Conservation (phyloP, 345 rosid genomes). For the Aurinia saxatilis region DNA sequence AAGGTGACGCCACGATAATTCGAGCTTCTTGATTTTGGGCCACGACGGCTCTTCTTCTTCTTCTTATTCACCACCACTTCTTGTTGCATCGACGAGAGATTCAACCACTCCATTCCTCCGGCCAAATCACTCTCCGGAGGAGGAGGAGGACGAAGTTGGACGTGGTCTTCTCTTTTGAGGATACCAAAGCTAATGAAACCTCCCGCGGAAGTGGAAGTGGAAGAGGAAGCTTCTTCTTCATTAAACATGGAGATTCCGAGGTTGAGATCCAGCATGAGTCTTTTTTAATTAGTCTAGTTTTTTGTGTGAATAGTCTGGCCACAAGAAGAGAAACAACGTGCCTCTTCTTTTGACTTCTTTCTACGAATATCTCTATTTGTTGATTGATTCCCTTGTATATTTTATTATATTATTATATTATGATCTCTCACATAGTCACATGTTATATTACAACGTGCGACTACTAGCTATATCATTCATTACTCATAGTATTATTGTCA, state of each 20-base stretch:
- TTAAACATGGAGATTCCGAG: conserved; percentile 1
- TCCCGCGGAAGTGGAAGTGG: no score
- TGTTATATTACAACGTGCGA: neutral
- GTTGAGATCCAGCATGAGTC: conserved; percentile 22
- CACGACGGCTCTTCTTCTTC: conserved; percentile 46
- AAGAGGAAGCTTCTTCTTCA: neutral
- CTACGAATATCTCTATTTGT: neutral
- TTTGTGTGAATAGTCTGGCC: no score
- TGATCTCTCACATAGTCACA: neutral
- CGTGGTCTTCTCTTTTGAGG: neutral
- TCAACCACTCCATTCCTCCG: conserved; percentile 13
- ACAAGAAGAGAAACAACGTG: no score
- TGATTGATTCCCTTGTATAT: neutral
- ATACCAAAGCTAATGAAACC: conserved; percentile 5
- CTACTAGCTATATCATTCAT: neutral
- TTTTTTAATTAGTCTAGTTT: no score
- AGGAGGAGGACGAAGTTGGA: neutral
- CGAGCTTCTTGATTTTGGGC: conserved; percentile 86
- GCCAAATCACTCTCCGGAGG: neutral
- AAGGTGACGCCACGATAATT: conserved; percentile 90
- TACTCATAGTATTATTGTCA: neutral
- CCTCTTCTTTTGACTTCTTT: conserved; percentile 2
- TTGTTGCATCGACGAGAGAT: conserved; percentile 12
- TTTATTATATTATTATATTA: no score
- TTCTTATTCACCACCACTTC: neutral